phyloP scores from a whole-genome alignment of 805 yeast species.

The Teunomyces gatunensis region DNA sequence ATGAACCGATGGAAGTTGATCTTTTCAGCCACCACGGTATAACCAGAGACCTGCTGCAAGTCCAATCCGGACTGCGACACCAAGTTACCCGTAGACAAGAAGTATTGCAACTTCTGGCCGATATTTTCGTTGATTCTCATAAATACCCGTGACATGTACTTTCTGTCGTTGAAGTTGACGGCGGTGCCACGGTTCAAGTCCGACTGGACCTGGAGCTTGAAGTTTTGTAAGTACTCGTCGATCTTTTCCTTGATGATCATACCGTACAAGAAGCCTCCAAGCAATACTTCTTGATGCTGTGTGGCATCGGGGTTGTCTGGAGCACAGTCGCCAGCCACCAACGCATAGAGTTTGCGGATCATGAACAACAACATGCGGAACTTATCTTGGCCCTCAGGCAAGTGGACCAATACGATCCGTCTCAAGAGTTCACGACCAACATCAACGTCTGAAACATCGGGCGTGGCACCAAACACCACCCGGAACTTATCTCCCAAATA shows the following conservation, averaged over 20 bases:
- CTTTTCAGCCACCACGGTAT: constrained; percentile 97
- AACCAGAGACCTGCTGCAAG: constrained; percentile 96
- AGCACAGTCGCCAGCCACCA: constrained; percentile 95
- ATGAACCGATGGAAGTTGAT: constrained; percentile 95
- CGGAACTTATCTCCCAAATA: constrained; percentile 95
- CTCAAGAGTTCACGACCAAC: constrained; percentile 83
- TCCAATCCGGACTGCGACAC: constrained; percentile 97
- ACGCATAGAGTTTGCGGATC: constrained; percentile 91
- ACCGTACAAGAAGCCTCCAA: constrained; percentile 95
- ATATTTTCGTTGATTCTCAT: constrained; percentile 84
- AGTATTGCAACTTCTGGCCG: constrained; percentile 91
- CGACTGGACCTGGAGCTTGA: constrained; percentile 69
- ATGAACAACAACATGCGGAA: constrained; percentile 85
- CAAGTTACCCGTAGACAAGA: constrained; percentile 93
- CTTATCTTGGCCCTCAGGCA: constrained; percentile 72
- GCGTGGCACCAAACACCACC: constrained; percentile 85
- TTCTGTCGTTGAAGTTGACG: constrained; percentile 78
- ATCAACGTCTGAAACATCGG: constrained; percentile 83
- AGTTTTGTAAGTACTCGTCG: constrained; percentile 81
- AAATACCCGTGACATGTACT: constrained; percentile 78
- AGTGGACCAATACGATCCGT: constrained; percentile 86
- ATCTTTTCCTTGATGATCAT: constrained; percentile 96
- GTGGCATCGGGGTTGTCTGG: constrained; percentile 99
- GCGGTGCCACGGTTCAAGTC: constrained; percentile 80
- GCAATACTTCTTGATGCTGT: constrained; percentile 93